phyloP scores from a whole-genome alignment of 2,329 filamentous ascomycete genomes.

The Colletotrichum brevisporum region DNA sequence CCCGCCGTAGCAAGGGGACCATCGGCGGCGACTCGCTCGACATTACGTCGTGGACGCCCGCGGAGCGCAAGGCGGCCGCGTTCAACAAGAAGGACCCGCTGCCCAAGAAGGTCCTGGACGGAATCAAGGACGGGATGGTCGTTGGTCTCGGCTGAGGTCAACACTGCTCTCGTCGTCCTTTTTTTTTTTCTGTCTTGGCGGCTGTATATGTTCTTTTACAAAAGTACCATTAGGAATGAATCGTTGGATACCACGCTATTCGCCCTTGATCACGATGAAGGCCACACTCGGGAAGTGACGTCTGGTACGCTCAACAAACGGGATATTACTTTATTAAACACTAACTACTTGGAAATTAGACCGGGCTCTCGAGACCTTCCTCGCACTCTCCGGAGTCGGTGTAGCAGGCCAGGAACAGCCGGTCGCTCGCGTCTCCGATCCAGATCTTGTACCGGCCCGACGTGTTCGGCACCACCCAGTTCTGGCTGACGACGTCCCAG shows the following conservation, averaged over 20 bases:
- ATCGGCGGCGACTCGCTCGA: slow-evolving; percentile 57
- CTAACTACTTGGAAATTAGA: slow-evolving; percentile 14
- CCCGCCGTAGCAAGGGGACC: slow-evolving; percentile 8
- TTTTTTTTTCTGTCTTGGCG: too few relatives aligned
- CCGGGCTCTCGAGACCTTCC: slow-evolving; percentile 28
- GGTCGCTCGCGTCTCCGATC: slow-evolving; percentile 56
- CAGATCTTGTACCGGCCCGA: slow-evolving; percentile 56
- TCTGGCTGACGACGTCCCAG: slow-evolving; percentile 77
- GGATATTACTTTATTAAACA: background rate
- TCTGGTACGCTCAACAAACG: background rate
- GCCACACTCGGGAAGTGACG: too few relatives aligned
- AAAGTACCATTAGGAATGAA: too few relatives aligned
- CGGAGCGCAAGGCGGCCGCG: slow-evolving; percentile 49
- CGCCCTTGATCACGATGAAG: too few relatives aligned
- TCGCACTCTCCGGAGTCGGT: slow-evolving; percentile 37
- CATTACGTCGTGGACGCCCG: slow-evolving; percentile 51
- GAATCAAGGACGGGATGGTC: slow-evolving; percentile 54
- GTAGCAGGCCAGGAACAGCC: slow-evolving; percentile 40
- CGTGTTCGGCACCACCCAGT: slow-evolving; percentile 70
- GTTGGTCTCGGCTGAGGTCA: slow-evolving; percentile 37
- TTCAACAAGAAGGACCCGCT: slow-evolving; percentile 56
- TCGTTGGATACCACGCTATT: too few relatives aligned
- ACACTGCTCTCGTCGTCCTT: too few relatives aligned
- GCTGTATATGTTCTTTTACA: too few relatives aligned
- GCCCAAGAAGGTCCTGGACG: slow-evolving; percentile 47